Conservation (phyloP, 345 rosid species). For the Citrus inodora region DNA sequence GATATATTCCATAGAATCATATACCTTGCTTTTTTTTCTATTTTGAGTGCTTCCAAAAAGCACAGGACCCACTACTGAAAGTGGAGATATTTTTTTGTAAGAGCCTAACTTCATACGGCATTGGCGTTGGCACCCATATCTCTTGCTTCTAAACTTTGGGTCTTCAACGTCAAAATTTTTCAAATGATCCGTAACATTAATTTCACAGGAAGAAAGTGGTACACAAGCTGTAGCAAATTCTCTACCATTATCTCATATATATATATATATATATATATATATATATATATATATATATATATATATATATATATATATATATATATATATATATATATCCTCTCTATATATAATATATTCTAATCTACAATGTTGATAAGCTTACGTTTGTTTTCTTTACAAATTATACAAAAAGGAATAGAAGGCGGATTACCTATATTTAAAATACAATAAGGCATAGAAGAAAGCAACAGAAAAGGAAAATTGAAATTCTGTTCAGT, state of each 20-base stretch:
- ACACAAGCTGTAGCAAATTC: background rate
- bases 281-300: too few relatives aligned
- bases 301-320: too few relatives aligned
- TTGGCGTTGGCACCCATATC: too few relatives aligned
- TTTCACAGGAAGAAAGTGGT: background rate
- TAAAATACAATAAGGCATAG: constrained; percentile 85
- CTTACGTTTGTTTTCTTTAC: constrained; percentile 17
- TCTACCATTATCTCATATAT: constrained; percentile 7
- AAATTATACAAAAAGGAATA: constrained; percentile 7
- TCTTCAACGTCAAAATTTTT: background rate
- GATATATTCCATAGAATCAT: too few relatives aligned
- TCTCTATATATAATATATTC: background rate
- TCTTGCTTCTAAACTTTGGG: background rate
- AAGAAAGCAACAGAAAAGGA: constrained; percentile 75
- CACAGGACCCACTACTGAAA: too few relatives aligned
- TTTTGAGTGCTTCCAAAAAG: too few relatives aligned
- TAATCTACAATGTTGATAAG: constrained; percentile 9
- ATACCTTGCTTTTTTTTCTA: too few relatives aligned
- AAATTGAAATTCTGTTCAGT: constrained; percentile 71
- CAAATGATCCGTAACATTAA: background rate
- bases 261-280: background rate
- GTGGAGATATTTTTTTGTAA: too few relatives aligned
- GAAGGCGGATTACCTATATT: constrained; percentile 6
- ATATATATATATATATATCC: background rate
- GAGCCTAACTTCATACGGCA: too few relatives aligned